Conservation (phyloP, 2,329 filamentous ascomycete genomes). For the Colletotrichum shisoi region DNA sequence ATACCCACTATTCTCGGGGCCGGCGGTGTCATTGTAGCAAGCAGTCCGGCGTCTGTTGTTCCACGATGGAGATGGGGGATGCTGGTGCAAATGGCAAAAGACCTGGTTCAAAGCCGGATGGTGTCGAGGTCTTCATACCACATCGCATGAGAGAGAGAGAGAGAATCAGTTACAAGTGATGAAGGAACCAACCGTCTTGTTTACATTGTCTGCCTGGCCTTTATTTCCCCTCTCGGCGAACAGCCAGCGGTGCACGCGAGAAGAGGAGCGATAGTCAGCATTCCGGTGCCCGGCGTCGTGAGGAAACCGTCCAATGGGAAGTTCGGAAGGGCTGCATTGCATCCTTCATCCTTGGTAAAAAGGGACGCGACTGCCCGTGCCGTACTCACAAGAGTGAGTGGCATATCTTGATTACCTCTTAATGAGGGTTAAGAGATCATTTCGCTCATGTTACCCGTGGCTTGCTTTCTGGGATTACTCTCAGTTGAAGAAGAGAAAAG, state of each 20-base stretch:
- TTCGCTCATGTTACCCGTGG: too few relatives aligned
- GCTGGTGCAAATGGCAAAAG: not conserved
- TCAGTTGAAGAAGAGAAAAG: too few relatives aligned
- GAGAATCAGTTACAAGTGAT: not conserved
- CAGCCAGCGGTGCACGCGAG: not conserved
- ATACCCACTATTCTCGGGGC: constrained; percentile 33
- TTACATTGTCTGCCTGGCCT: not conserved
- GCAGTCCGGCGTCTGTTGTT: not conserved
- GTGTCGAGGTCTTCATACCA: too few relatives aligned
- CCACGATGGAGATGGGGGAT: not conserved
- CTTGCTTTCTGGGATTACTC: too few relatives aligned
- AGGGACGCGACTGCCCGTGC: not conserved
- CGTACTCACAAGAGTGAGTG: not conserved
- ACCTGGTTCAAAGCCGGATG: too few relatives aligned
- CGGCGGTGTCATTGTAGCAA: not conserved
- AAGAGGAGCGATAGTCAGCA: not conserved
- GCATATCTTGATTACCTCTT: too few relatives aligned
- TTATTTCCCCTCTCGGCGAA: not conserved
- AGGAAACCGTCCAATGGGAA: not conserved
- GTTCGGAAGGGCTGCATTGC: not conserved
- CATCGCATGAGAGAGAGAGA: not conserved
- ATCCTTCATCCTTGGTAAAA: not conserved
- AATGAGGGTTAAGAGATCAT: too few relatives aligned
- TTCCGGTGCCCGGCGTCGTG: not conserved
- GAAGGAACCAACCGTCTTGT: not conserved